Percentiles rank a stretch among this genome's conserved stretches.
phyloP scores from a whole-genome alignment of 352 stramenopile genomes.

The Pythium utonaiense region DNA sequence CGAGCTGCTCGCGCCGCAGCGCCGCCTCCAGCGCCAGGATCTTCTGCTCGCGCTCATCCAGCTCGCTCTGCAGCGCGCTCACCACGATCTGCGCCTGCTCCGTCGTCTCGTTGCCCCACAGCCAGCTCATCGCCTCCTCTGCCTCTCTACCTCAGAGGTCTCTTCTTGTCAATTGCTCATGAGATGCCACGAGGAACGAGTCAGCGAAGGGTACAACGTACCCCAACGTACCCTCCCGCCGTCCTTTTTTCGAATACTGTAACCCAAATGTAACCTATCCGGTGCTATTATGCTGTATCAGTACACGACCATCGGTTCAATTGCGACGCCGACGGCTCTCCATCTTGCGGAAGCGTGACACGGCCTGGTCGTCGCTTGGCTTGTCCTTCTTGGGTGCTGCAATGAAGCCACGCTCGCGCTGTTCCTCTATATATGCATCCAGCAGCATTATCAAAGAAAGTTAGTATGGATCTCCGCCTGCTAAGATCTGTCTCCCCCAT shows the following conservation, averaged over 20 bases:
- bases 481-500: too few relatives aligned
- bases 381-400: slow-evolving; percentile 58
- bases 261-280: not conserved
- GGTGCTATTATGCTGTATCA: not conserved
- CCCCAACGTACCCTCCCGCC: not conserved
- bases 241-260: not conserved
- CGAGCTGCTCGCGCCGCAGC: slow-evolving; percentile 70
- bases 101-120: slow-evolving; percentile 83
- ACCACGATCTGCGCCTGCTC: slow-evolving; percentile 85
- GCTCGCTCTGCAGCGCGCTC: slow-evolving; percentile 70
- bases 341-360: slow-evolving; percentile 71
- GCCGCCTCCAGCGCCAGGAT: slow-evolving; percentile 76
- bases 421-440: slow-evolving; percentile 42
- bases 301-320: slow-evolving; percentile 12
- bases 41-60: slow-evolving; percentile 79
- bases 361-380: slow-evolving; percentile 55
- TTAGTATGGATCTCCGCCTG: too few relatives aligned
- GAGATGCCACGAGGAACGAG: slow-evolving; percentile 7
- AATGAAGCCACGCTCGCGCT: slow-evolving; percentile 61
- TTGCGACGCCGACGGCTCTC: slow-evolving; percentile 53
- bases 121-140: slow-evolving; percentile 56
- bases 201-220: slow-evolving; percentile 9
- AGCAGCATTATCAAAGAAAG: not conserved
- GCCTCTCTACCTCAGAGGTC: not conserved
- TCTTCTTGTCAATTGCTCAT: slow-evolving; percentile 1